phyloP scores from a whole-genome alignment of 345 rosid genomes.

The Diplotaxis tenuifolia region DNA sequence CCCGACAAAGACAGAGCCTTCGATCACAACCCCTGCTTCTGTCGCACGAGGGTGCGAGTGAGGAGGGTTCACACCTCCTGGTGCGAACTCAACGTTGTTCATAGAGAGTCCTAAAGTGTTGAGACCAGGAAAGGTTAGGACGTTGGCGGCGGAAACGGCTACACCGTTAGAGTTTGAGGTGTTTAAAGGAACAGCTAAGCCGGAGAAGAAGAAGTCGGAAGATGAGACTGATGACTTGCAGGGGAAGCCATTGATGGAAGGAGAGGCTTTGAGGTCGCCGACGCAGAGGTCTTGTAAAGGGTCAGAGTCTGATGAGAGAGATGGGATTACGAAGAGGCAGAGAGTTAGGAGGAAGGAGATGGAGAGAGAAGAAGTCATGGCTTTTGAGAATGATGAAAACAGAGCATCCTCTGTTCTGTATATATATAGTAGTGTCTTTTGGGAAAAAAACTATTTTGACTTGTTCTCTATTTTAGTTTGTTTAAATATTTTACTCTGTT shows the following conservation, averaged over 20 bases:
- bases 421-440: too few relatives aligned
- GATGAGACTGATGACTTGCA: slow-evolving; percentile 58
- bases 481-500: too few relatives aligned
- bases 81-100: slow-evolving; percentile 63
- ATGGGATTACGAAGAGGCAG: slow-evolving; percentile 22
- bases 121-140: slow-evolving; percentile 51
- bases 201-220: slow-evolving; percentile 63
- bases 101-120: slow-evolving; percentile 64
- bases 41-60: slow-evolving; percentile 65
- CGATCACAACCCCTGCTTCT: slow-evolving; percentile 49
- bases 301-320: slow-evolving; percentile 50
- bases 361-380: neutral
- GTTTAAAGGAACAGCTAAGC: slow-evolving; percentile 47
- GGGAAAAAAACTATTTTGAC: too few relatives aligned
- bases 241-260: slow-evolving; percentile 57
- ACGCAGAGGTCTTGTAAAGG: slow-evolving; percentile 72
- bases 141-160: slow-evolving; percentile 41
- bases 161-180: slow-evolving; percentile 39
- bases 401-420: too few relatives aligned
- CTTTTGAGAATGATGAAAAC: neutral
- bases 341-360: neutral
- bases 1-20: slow-evolving; percentile 61
- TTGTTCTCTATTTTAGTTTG: too few relatives aligned
- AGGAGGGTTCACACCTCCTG: slow-evolving; percentile 60
- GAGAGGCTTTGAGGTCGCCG: slow-evolving; percentile 41